Percentiles rank a stretch among this genome's conserved stretches.
These are phyloP conservation scores for Blattamonas nauphoetae DNA, from an alignment of 78 protist genomes.

Conservation along the genomic window DNA sequence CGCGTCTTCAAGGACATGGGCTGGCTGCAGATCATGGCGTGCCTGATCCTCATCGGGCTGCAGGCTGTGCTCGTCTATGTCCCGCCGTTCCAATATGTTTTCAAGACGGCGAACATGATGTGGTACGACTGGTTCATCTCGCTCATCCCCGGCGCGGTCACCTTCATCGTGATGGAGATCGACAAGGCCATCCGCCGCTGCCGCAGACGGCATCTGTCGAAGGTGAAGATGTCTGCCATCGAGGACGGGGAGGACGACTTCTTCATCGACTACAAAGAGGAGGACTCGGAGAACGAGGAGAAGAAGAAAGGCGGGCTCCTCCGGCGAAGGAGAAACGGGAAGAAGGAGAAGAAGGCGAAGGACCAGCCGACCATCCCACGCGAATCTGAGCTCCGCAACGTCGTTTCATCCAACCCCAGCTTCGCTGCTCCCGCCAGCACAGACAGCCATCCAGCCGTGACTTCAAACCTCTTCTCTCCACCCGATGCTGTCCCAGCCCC, in stretches of 20 bases:
- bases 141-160: background rate
- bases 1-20: background rate
- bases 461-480: background rate
- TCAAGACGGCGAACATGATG: background rate
- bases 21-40: background rate
- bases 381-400: background rate
- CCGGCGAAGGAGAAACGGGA: background rate
- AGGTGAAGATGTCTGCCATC: background rate
- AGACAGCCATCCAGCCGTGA: background rate
- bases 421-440: background rate
- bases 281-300: background rate
- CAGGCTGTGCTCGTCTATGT: background rate
- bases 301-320: background rate
- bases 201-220: background rate
- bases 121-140: background rate
- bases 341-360: background rate
- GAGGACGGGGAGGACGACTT: too few species aligned
- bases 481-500: background rate
- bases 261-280: background rate
- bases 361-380: background rate
- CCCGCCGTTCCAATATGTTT: background rate
- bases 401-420: background rate
- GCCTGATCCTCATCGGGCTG: background rate
- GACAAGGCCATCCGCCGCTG: slow-evolving; percentile 4
- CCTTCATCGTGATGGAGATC: background rate